A percentile compares a stretch with the other conserved stretches of the same genome.
Conservation (phyloP, 805 yeast genomes). For the Candida coleopterorum region DNA sequence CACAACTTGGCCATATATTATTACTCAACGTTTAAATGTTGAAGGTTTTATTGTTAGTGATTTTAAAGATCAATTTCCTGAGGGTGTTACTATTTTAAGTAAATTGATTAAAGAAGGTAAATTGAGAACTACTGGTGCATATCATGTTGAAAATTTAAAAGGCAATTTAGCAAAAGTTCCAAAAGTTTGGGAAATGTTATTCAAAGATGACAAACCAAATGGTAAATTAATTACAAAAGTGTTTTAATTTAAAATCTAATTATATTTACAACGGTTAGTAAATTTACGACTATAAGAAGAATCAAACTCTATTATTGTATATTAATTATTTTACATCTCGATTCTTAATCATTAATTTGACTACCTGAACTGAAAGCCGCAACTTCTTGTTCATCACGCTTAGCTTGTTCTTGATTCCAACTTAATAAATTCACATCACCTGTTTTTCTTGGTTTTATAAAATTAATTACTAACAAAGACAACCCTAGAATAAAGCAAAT, state of each 20-base stretch:
- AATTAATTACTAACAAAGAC: conserved; percentile 47
- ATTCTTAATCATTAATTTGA: neutral
- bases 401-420: conserved; percentile 54
- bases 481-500: conserved; percentile 58
- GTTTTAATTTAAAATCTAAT: too few species aligned
- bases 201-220: conserved; percentile 35
- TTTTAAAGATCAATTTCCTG: conserved; percentile 29
- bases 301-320: too few species aligned
- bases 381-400: conserved; percentile 8
- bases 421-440: conserved; percentile 70
- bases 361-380: neutral
- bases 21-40: conserved; percentile 47
- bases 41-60: conserved; percentile 53
- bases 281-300: too few species aligned
- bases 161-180: conserved; percentile 44
- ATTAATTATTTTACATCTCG: neutral
- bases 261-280: neutral
- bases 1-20: conserved; percentile 38
- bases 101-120: conserved; percentile 38
- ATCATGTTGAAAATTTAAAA: conserved; percentile 36
- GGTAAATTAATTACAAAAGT: conserved; percentile 50
- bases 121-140: conserved; percentile 30
- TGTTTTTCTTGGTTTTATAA: conserved; percentile 62
- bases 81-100: conserved; percentile 32
- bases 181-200: conserved; percentile 43